Percentiles rank a stretch among this genome's conserved stretches.
Conservation (phyloP, 2,329 filamentous ascomycete species). For the Talaromyces piceae region DNA sequence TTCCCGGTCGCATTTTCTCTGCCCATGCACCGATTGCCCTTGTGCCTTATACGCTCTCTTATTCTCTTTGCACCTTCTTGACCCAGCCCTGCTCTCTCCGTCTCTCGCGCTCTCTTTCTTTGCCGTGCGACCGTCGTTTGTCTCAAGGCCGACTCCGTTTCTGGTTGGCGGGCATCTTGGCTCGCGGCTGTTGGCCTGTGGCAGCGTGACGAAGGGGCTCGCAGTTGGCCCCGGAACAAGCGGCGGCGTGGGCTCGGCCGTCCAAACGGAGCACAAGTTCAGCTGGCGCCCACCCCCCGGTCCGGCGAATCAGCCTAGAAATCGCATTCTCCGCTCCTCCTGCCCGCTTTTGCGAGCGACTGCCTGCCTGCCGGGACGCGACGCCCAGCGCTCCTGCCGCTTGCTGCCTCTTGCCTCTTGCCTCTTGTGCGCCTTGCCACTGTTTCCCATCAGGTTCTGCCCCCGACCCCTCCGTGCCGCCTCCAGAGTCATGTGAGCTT, state of each 20-base stretch:
- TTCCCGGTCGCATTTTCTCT: too few species aligned
- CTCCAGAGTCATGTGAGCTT: too few species aligned
- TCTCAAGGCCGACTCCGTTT: neutral
- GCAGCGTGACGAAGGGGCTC: neutral
- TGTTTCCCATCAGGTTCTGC: too few species aligned
- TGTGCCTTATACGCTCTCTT: too few species aligned
- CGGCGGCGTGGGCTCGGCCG: conserved; percentile 8
- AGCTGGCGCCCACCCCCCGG: conserved; percentile 8
- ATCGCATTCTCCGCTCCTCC: conserved; percentile 5
- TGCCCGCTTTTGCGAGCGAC: neutral
- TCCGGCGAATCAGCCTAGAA: conserved; percentile 16
- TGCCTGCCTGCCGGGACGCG: neutral
- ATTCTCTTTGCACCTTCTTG: neutral
- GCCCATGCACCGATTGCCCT: too few species aligned
- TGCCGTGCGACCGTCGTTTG: neutral
- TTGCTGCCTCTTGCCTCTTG: neutral
- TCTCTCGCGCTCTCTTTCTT: neutral
- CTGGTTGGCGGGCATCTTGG: neutral
- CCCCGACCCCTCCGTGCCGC: too few species aligned
- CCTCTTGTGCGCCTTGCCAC: neutral
- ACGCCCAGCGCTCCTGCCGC: neutral
- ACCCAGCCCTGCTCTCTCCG: neutral
- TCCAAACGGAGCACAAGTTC: neutral
- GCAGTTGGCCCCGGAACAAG: neutral
- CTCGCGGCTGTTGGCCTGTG: conserved; percentile 1